A percentile compares a stretch with the other conserved stretches of the same genome.
These are phyloP conservation scores for Ophiostoma tasmaniense DNA, from an alignment of 2,329 filamentous ascomycete species.

Conservation along the genomic window DNA sequence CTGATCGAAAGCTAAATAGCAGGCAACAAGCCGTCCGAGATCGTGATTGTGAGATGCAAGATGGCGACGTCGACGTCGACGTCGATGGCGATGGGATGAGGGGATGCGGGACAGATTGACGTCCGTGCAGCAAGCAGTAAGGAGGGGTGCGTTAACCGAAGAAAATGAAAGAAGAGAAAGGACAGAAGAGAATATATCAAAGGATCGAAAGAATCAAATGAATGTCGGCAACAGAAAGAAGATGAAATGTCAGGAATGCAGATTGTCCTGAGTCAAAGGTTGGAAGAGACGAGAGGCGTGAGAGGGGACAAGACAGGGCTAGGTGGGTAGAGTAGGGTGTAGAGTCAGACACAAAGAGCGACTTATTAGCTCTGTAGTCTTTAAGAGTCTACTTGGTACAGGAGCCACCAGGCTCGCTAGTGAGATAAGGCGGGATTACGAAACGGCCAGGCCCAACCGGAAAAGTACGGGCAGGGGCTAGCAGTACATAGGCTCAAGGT, in stretches of 20 bases:
- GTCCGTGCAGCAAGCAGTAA: background rate
- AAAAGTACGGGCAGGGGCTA: constrained; percentile 10
- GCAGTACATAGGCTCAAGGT: background rate
- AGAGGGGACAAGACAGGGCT: background rate
- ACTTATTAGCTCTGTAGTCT: too few relatives aligned
- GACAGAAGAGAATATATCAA: background rate
- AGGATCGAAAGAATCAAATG: background rate
- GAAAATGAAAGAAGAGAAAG: background rate
- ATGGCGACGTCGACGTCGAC: background rate
- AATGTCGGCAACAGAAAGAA: background rate
- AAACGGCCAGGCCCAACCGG: constrained; percentile 10
- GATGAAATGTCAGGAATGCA: background rate
- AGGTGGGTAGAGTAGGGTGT: background rate
- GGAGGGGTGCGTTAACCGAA: background rate
- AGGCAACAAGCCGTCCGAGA: background rate
- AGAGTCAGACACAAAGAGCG: background rate
- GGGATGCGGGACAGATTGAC: background rate
- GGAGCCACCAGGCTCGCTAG: too few relatives aligned
- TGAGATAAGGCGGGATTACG: constrained; percentile 11
- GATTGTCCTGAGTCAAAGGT: background rate
- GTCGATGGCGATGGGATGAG: background rate
- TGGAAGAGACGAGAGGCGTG: background rate
- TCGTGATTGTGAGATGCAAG: background rate
- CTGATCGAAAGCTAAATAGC: too few relatives aligned
- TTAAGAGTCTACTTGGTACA: too few relatives aligned